Base-by-base conservation (phyloP, 495 filamentous ascomycete species). In the Lophiotrema nucula region DNA sequence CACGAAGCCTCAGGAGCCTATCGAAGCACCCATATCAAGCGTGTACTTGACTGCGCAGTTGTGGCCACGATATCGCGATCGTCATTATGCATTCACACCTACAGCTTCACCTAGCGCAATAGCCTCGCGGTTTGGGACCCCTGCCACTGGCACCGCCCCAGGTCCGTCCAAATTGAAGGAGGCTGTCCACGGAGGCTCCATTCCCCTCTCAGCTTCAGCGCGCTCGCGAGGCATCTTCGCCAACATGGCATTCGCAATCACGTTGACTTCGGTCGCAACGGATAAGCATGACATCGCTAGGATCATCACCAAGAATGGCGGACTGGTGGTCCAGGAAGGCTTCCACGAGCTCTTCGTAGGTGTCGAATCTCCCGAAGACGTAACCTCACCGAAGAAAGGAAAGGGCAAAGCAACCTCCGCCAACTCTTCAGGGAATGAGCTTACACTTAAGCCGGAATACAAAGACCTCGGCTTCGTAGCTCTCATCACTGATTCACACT, bases 401-500 rank as follows among this genome's bases (percentile, higher is more conserved):
- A 31, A 58, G 38, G 5, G 43, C 44, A 25, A 64, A 47, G 60
- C 69, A 25, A 59, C 69, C 10, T 33, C 12, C 25, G 18, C 15
- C 18, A 42, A 11, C n/a, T 3, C n/a, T 12, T 16, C n/a, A 13
- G 8, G 19, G 1, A 48, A 56, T 12, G 49, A 41, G 1, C 58
- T 88, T 16, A 64, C 68, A 2, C 70, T 88, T 21, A 83, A 73
- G 0, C 37, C 72, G 0, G 69, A 72, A 12, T 80, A 83, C 24
- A 69, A 76, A 16, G 68, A 76, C 11, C 72, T 86, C 0, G 89
- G 90, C 3, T 97, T 98, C 70, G 80, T 85, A 0, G 89, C 87
- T 21, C 74, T 97, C 16, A 90, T 98, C 57, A 86, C 93, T 0
- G 88, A 97, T 69, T 81, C 81, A 24, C 86, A 96, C 70, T 95